Conservation (phyloP, 805 yeast genomes). For the Yamadazyma olivae region DNA sequence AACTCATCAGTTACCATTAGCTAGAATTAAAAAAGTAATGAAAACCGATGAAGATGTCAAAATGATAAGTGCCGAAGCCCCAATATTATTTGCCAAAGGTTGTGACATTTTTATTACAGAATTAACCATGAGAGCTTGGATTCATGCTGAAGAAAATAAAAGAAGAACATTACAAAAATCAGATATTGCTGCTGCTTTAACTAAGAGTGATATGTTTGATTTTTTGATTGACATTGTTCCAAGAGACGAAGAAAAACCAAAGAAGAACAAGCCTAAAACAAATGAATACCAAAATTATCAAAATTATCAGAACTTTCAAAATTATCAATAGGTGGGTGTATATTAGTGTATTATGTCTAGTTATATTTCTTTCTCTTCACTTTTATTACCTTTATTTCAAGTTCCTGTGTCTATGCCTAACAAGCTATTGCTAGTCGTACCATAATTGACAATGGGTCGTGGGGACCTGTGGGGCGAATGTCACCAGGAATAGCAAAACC, state of each 20-base stretch:
- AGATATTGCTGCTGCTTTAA: constrained; percentile 93
- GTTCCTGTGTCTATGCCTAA: too few relatives aligned
- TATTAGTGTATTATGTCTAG: constrained; percentile 6
- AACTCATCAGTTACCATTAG: constrained; percentile 91
- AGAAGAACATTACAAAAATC: constrained; percentile 90
- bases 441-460: too few relatives aligned
- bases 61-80: constrained; percentile 98
- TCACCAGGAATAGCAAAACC: too few relatives aligned
- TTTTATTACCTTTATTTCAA: too few relatives aligned
- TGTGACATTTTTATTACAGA: constrained; percentile 97
- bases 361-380: neutral
- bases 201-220: constrained; percentile 95
- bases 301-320: constrained; percentile 8
- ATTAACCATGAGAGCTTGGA: constrained; percentile 98
- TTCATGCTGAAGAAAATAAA: constrained; percentile 95
- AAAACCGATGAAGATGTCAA: constrained; percentile 95
- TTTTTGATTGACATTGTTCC: constrained; percentile 96
- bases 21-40: constrained; percentile 96
- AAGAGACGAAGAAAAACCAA: constrained; percentile 71
- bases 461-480: too few relatives aligned
- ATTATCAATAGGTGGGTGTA: constrained; percentile 6
- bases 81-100: constrained; percentile 94
- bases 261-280: constrained; percentile 19
- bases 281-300: constrained; percentile 6
- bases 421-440: too few relatives aligned